phyloP scores from a whole-genome alignment of 305 asterid genomes.

The Vinca major region DNA sequence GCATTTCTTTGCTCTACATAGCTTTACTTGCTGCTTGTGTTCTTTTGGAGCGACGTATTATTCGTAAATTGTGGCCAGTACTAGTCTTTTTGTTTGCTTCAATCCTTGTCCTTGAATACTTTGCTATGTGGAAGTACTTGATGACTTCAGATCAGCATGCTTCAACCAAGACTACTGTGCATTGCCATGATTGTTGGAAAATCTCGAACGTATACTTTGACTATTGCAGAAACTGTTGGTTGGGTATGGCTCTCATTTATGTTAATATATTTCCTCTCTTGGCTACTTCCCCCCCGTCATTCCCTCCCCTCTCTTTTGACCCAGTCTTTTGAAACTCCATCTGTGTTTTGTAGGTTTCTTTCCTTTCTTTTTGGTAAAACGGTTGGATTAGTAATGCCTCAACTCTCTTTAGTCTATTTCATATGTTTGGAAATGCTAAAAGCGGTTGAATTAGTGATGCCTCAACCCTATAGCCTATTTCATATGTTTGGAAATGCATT shows the following conservation, averaged over 20 bases:
- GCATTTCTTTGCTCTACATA: slow-evolving; percentile 68
- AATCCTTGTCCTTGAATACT: slow-evolving; percentile 75
- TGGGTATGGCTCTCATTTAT: slow-evolving; percentile 49
- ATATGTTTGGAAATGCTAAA: too few relatives aligned
- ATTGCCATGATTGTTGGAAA: slow-evolving; percentile 96
- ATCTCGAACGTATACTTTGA: slow-evolving; percentile 43
- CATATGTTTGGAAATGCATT: neutral
- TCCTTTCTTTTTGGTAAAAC: neutral
- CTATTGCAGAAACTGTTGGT: slow-evolving; percentile 79
- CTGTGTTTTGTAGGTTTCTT: neutral
- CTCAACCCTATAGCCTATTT: neutral
- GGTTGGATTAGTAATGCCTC: neutral
- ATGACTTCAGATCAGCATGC: slow-evolving; percentile 39
- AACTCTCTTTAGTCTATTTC: neutral
- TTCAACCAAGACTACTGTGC: slow-evolving; percentile 30
- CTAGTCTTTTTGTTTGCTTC: slow-evolving; percentile 68
- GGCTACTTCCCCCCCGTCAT: neutral
- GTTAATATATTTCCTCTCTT: slow-evolving; percentile 1
- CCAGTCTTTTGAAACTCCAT: too few relatives aligned
- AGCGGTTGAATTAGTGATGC: too few relatives aligned
- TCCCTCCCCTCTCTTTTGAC: neutral
- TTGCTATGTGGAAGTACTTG: slow-evolving; percentile 68
- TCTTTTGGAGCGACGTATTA: slow-evolving; percentile 59
- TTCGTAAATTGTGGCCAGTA: slow-evolving; percentile 76
- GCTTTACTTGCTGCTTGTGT: slow-evolving; percentile 84